phyloP scores from a whole-genome alignment of 2,329 filamentous ascomycete genomes.

The Dactylonectria estremocensis region DNA sequence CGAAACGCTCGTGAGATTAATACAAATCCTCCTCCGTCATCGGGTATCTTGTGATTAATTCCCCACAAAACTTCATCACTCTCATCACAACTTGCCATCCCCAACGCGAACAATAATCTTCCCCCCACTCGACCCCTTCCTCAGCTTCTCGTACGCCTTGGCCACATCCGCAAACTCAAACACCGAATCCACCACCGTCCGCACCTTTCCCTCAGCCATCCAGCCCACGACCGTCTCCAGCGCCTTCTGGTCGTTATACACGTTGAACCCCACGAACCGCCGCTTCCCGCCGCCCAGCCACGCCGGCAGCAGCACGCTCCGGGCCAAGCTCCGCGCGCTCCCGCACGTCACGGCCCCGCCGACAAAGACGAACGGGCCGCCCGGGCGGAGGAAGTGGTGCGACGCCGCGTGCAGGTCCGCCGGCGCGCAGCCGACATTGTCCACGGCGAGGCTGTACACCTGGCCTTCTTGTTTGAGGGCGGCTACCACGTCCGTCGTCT shows the following conservation, averaged over 20 bases:
- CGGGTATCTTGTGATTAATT: slow-evolving; percentile 26
- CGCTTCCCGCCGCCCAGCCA: slow-evolving; percentile 60
- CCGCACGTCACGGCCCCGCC: slow-evolving; percentile 56
- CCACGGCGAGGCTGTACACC: slow-evolving; percentile 68
- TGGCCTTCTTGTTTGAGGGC: slow-evolving; percentile 62
- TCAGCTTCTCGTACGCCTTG: slow-evolving; percentile 72
- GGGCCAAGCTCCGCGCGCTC: slow-evolving; percentile 43
- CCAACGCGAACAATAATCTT: slow-evolving; percentile 67
- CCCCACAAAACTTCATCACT: background rate
- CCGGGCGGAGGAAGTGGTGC: slow-evolving; percentile 64
- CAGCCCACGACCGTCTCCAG: slow-evolving; percentile 66
- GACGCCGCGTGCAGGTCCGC: slow-evolving; percentile 67
- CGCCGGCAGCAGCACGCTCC: slow-evolving; percentile 48
- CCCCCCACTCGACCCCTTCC: slow-evolving; percentile 70
- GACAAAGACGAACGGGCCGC: slow-evolving; percentile 67
- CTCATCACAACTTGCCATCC: slow-evolving; percentile 15
- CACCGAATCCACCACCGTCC: slow-evolving; percentile 67
- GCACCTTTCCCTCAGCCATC: slow-evolving; percentile 72
- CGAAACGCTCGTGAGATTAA: background rate
- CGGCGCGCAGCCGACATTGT: slow-evolving; percentile 70
- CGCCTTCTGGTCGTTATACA: slow-evolving; percentile 60
- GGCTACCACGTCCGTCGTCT: slow-evolving; percentile 62
- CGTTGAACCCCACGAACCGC: slow-evolving; percentile 58
- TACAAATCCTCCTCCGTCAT: background rate
- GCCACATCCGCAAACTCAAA: slow-evolving; percentile 70